Evolutionary conservation across 2,329 filamentous ascomycete species (phyloP), one percentile per base, ranked within the genome.

Genomic region (Graphilbum fragrans): DNA sequence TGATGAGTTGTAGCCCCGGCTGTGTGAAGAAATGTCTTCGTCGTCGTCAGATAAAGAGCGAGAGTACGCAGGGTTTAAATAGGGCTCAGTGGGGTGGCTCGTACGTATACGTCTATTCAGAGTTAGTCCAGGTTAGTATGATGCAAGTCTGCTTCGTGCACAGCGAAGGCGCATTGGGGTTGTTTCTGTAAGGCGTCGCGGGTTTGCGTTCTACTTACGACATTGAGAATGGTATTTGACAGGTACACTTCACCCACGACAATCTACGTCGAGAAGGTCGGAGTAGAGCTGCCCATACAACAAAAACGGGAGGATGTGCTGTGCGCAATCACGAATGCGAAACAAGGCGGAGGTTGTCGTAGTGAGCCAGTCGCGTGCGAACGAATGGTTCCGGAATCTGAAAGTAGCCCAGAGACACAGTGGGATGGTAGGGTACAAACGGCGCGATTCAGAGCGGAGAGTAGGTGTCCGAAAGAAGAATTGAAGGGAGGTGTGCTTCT

Each of bases 171-270:
- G n/a, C n/a, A n/a, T n/a, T 18, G 29, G 21, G 32, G 32, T 25
- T n/a, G 3, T n/a, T n/a, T n/a, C n/a, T n/a, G n/a, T n/a, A n/a
- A n/a, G n/a, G n/a, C n/a, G n/a, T n/a, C n/a, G n/a, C n/a, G n/a
- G n/a, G n/a, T n/a, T n/a, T n/a, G n/a, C n/a, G n/a, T n/a, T n/a
- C n/a, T n/a, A 55, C 58, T 57, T 55, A 59, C 56, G 57, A 58
- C 59, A 62, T 62, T 59, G 55, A 55, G 47, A 57, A 50, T 44
- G 19, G 37, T 40, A 18, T 17, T 19, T 44, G 49, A 49, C 50
- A 52, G 53, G 55, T 58, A 56, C 60, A 59, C 58, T 66, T 60
- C 55, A 59, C 67, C 61, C 62, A 55, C 65, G 60, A 69, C 65
- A 52, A 62, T 64, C 61, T 58, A 45, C 53, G 50, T 52, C 29